Evolutionary conservation across 2,329 filamentous ascomycete genomes (phyloP).

Genomic region (Pleurostoma richardsiae): DNA sequence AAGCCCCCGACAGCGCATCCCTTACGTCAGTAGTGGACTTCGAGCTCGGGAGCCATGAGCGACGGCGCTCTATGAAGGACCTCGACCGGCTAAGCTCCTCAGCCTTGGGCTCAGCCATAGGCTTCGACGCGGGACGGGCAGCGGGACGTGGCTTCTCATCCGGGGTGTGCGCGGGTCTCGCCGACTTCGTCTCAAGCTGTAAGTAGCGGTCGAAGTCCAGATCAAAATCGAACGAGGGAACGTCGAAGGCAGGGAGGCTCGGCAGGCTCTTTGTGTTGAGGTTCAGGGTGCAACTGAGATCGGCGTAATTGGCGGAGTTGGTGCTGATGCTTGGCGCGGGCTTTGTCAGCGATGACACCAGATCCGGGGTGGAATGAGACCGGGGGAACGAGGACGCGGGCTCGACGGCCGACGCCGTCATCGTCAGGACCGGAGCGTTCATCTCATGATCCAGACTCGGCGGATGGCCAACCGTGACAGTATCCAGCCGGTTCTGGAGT

Average conservation of each 20-base stretch:
- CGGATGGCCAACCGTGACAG: no score
- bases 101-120: slow-evolving; percentile 17
- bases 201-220: slow-evolving; percentile 42
- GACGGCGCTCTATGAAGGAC: slow-evolving; percentile 42
- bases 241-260: slow-evolving; percentile 38
- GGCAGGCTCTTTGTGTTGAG: slow-evolving; percentile 23
- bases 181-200: slow-evolving; percentile 25
- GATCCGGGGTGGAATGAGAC: slow-evolving; percentile 26
- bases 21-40: slow-evolving; percentile 33
- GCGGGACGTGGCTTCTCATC: slow-evolving; percentile 9
- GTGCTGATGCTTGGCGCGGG: slow-evolving; percentile 8
- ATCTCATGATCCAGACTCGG: slow-evolving; percentile 30
- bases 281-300: slow-evolving; percentile 14
- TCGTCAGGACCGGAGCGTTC: slow-evolving; percentile 33
- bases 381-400: slow-evolving; percentile 3
- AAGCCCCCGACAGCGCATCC: slow-evolving; percentile 19
- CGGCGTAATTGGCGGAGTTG: slow-evolving; percentile 1
- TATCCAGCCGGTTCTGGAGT: no score
- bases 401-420: slow-evolving; percentile 32
- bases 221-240: slow-evolving; percentile 48
- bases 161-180: slow-evolving; percentile 12
- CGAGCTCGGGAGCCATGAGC: slow-evolving; percentile 47
- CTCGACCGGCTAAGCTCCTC: slow-evolving; percentile 32
- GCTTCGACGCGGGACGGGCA: slow-evolving; percentile 10
- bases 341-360: slow-evolving; percentile 16